These are phyloP conservation scores for Fusarium sarcochroum DNA, from an alignment of 2,329 filamentous ascomycete species.

Conservation along the genomic window DNA sequence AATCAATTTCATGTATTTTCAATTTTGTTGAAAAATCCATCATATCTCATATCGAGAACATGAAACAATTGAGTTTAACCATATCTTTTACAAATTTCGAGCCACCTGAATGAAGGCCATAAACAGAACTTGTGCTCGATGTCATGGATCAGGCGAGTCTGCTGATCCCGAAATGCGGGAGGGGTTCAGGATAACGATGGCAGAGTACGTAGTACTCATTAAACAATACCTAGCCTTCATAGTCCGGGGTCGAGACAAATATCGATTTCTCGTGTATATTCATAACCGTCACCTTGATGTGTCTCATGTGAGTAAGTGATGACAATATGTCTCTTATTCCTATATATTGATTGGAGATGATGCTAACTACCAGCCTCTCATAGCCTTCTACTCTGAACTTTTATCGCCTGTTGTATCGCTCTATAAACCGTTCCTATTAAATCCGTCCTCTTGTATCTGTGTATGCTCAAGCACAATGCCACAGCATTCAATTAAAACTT, in stretches of 20 bases:
- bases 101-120: not conserved
- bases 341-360: not conserved
- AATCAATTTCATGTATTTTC: not conserved
- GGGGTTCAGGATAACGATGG: no score
- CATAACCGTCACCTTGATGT: not conserved
- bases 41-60: not conserved
- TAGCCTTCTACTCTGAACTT: not conserved
- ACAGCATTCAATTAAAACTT: slow-evolving; percentile 31
- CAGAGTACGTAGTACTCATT: no score
- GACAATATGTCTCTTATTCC: not conserved
- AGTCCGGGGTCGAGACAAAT: no score
- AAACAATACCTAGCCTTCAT: no score
- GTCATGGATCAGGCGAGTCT: no score
- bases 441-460: no score
- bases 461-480: not conserved
- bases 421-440: not conserved
- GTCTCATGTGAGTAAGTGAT: not conserved
- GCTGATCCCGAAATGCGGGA: no score
- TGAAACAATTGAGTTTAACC: not conserved
- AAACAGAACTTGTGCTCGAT: not conserved
- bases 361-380: not conserved
- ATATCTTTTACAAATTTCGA: not conserved
- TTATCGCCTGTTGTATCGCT: not conserved
- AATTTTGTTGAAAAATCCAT: not conserved
- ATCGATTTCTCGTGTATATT: no score